phyloP scores from a whole-genome alignment of 805 yeast species.

The Saccharomyces paradoxus region DNA sequence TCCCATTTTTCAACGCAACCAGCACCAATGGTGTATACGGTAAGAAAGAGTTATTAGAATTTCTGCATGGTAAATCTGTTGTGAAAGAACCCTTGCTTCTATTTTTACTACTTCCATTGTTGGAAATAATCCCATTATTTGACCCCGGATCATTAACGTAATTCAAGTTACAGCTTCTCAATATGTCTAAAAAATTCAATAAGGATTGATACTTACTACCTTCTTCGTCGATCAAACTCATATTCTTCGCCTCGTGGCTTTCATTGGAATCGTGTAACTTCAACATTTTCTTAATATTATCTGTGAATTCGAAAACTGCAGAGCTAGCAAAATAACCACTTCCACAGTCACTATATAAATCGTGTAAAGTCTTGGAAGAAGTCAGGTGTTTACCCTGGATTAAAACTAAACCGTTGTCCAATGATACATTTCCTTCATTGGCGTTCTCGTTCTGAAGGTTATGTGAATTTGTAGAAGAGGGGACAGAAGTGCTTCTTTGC shows the following conservation, averaged over 20 bases:
- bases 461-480: not conserved
- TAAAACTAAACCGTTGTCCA: constrained; percentile 55
- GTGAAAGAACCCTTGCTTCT: not conserved
- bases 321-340: constrained; percentile 48
- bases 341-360: constrained; percentile 39
- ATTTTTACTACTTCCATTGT: not conserved
- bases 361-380: constrained; percentile 50
- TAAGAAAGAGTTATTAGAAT: not conserved
- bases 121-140: constrained; percentile 8
- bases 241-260: constrained; percentile 6
- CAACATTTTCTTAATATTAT: constrained; percentile 27
- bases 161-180: constrained; percentile 40
- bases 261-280: constrained; percentile 6
- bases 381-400: constrained; percentile 48
- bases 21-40: constrained; percentile 32
- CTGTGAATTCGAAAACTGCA: constrained; percentile 34
- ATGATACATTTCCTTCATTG: constrained; percentile 22
- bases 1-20: constrained; percentile 54
- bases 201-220: constrained; percentile 12
- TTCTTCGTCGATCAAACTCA: constrained; percentile 1
- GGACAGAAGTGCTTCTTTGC: not conserved
- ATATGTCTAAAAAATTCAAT: constrained; percentile 30
- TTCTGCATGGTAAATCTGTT: not conserved
- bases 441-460: not conserved
- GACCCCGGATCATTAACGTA: constrained; percentile 26